Percentiles rank a stretch among this genome's conserved stretches.
Conservation (phyloP, 345 rosid genomes). For the Eucalyptus cloeziana region DNA sequence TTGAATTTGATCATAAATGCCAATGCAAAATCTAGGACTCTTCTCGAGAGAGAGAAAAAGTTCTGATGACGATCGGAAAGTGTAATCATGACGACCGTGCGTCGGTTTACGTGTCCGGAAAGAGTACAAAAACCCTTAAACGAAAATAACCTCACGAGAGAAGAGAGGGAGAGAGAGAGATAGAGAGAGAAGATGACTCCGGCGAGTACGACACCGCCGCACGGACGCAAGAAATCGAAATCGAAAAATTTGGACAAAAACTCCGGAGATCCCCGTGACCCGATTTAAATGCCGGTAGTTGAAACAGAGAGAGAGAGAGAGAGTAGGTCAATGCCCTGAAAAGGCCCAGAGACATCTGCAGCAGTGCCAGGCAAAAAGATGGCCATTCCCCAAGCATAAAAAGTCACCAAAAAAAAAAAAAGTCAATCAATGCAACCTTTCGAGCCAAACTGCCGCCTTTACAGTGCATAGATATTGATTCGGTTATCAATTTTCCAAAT, state of each 20-base stretch:
- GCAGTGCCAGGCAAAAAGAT: not conserved
- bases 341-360: not conserved
- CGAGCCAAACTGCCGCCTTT: too few species aligned
- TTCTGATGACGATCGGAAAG: not conserved
- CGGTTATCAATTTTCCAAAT: too few species aligned
- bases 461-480: too few species aligned
- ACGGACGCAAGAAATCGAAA: not conserved
- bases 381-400: not conserved
- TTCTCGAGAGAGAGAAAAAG: not conserved
- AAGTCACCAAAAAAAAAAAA: not conserved
- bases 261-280: constrained; percentile 16
- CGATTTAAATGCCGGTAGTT: constrained; percentile 6
- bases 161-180: not conserved
- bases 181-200: not conserved
- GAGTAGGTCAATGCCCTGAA: not conserved
- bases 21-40: not conserved
- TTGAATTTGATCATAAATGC: not conserved
- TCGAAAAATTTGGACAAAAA: not conserved
- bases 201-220: not conserved
- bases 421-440: not conserved
- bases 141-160: not conserved
- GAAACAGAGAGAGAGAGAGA: not conserved
- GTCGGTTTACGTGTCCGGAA: not conserved
- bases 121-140: not conserved
- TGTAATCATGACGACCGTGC: not conserved